Base-by-base conservation (phyloP, 805 yeast genomes). In the Pichia thaimueangensis region DNA sequence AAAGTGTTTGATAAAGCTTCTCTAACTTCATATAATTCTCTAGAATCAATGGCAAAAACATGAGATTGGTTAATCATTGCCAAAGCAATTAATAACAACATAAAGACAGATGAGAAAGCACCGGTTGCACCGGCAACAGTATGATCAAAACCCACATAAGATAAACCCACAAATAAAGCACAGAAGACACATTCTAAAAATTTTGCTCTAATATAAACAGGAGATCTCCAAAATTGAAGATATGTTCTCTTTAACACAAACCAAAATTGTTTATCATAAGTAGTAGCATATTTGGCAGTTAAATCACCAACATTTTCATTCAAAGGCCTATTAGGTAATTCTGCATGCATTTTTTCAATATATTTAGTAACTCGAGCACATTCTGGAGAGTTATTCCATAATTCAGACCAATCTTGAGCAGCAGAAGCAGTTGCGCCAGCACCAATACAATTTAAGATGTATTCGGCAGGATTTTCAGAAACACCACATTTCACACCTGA, bases 341-440 rank as follows among this genome's bases (percentile, higher is more conserved):
- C 60, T 30, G 50, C 49, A 34, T 55, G 58, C 37, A 64, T 38
- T 11, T 41, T 37, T n/a, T 58, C 64, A 41, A 70, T 62, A 29
- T 63, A 63, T 3, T 38, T 28, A 12, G 65, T 55, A 43, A 61
- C 57, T 12, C 47, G 47, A 2, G 44, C 50, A 51, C 51, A 64
- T 48, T 69, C 69, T 4, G 52, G 49, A 6, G 65, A 58, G 21
- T 61, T 63, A 15, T 53, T 57, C 93, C 93, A 83, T 10, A 78
- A 65, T 9, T 78, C 78, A 58, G 71, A 68, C 79, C 84, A 83
- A 59, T 83, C 82, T 44, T 70, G 71, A 34, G 60, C 56, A 30
- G 75, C 74, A 42, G 68, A 60, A 10, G 87, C 82, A 41, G 86
- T 81, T 7, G 89, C 87, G 59, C 87, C 89, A 29, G 89, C 89